Conservation (phyloP, 2,329 filamentous ascomycete species). For the Madurella mycetomatis region DNA sequence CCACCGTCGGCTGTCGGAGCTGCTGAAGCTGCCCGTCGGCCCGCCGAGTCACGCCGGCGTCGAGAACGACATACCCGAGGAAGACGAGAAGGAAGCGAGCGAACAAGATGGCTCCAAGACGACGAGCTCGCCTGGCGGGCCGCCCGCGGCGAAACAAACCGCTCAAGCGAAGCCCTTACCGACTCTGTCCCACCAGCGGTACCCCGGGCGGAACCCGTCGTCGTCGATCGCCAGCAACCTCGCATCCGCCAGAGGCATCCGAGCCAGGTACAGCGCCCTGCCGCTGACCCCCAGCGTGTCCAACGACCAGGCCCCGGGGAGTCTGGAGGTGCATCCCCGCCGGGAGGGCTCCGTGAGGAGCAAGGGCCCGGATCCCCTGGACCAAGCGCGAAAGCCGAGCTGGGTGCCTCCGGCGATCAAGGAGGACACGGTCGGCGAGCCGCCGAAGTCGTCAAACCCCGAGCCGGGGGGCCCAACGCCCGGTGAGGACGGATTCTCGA, state of each 20-base stretch:
- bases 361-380: conserved; percentile 43
- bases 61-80: conserved; percentile 34
- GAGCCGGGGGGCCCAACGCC: conserved; percentile 17
- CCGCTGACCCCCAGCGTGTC: conserved; percentile 69
- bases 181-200: conserved; percentile 41
- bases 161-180: conserved; percentile 31
- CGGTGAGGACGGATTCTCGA: conserved; percentile 75
- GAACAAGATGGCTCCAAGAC: conserved; percentile 22
- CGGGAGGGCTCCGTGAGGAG: conserved; percentile 49
- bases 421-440: conserved; percentile 19
- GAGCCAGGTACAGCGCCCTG: conserved; percentile 58
- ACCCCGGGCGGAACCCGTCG: conserved; percentile 62
- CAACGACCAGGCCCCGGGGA: conserved; percentile 68
- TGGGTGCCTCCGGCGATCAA: conserved; percentile 45
- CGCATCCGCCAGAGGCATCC: conserved; percentile 78
- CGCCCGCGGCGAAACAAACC: conserved; percentile 15
- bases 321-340: conserved; percentile 55
- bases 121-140: conserved; percentile 9
- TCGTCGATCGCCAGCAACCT: conserved; percentile 87
- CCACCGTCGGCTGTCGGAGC: conserved; percentile 75
- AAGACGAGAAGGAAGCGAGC: conserved; percentile 35
- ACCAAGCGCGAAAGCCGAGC: conserved; percentile 49
- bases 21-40: conserved; percentile 67
- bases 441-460: conserved; percentile 24
- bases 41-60: conserved; percentile 35